Evolutionary conservation across 306 rosid species (phyloP), one percentile per base, ranked within the genome.

Genomic region (Prinsepia uniflora): DNA sequence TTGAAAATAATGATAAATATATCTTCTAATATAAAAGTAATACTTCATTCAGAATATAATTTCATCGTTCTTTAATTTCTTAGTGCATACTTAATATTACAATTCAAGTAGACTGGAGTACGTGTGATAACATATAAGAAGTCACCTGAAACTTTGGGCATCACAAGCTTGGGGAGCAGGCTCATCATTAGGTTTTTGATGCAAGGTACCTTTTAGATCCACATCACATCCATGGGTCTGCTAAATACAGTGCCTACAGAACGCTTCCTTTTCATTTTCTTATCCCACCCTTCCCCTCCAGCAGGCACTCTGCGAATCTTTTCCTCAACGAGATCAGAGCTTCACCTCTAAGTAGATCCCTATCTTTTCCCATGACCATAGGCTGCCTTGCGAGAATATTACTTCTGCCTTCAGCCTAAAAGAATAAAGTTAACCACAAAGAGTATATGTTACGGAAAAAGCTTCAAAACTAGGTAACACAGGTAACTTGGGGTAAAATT

Each of bases 231-330:
- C 59, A 74, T 61, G 50, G 89, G 79, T 84, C 96, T 79, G 55
- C 81, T 71, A 71, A 78, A 78, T 75, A 70, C 86, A 13, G 84
- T 66, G 8, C 90, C 84, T 78, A 85, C 80, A 74, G 96, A 86
- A 60, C 91, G 93, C 76, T 86, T 88, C 79, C 96, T 86, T 88
- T 80, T 88, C 81, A 84, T 82, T 81, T 88, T 90, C 79, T 82
- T 81, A 73, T 90, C 96, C 92, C 92, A 81, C 14, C 87, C 84
- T 76, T 90, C 96, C 68, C 83, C 88, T 75, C 80, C 90, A 70
- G 81, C 85, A 68, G 96, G 92, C 76, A 88, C 71, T 73, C 78
- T 81, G 65, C 86, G 85, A 63, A 90, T 84, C 82, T 90, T 92
- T 85, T 88, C 98, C 71, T 88, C 90, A 52, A 84, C 80, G 53